Percentiles rank a stretch among this genome's conserved stretches.
Conservation (phyloP, 495 filamentous ascomycete species). For the Viridothelium virens region DNA sequence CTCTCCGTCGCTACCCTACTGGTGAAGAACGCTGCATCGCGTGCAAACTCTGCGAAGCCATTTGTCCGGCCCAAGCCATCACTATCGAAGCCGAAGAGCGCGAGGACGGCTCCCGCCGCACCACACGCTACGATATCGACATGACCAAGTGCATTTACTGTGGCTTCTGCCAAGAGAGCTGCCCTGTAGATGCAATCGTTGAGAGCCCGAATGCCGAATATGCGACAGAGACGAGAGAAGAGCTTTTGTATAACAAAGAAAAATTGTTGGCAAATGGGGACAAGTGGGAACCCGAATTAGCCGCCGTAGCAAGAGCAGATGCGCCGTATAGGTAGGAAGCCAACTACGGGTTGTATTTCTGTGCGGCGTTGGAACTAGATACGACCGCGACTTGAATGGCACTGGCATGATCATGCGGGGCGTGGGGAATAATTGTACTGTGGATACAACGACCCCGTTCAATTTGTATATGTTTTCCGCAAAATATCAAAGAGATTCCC, state of each 20-base stretch:
- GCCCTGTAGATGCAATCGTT: slow-evolving; percentile 96
- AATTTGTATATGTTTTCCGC: too few species aligned
- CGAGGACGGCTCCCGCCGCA: slow-evolving; percentile 86
- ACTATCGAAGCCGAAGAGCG: slow-evolving; percentile 98
- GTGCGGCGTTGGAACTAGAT: too few species aligned
- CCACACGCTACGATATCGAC: slow-evolving; percentile 97
- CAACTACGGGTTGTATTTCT: not conserved
- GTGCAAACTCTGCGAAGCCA: slow-evolving; percentile 97
- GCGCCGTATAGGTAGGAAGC: slow-evolving; percentile 38
- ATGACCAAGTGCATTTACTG: slow-evolving; percentile 99
- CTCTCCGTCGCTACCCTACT: slow-evolving; percentile 86
- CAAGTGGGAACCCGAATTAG: slow-evolving; percentile 98
- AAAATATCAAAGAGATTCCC: too few species aligned
- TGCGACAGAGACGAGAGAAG: slow-evolving; percentile 93
- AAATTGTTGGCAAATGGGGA: slow-evolving; percentile 83
- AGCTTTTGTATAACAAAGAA: slow-evolving; percentile 98
- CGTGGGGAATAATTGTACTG: too few species aligned
- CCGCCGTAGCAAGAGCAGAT: slow-evolving; percentile 74
- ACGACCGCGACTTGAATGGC: too few species aligned
- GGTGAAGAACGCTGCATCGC: slow-evolving; percentile 98
- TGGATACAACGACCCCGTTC: too few species aligned
- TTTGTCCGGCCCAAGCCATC: slow-evolving; percentile 94
- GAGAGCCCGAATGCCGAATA: slow-evolving; percentile 95
- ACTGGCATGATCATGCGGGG: too few species aligned
- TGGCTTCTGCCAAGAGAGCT: slow-evolving; percentile 98